A percentile compares a stretch with the other conserved stretches of the same genome.
These are phyloP conservation scores for Pneumocystis wakefieldiae DNA, from an alignment of 1,139 yeast genomes.

Conservation along the genomic window DNA sequence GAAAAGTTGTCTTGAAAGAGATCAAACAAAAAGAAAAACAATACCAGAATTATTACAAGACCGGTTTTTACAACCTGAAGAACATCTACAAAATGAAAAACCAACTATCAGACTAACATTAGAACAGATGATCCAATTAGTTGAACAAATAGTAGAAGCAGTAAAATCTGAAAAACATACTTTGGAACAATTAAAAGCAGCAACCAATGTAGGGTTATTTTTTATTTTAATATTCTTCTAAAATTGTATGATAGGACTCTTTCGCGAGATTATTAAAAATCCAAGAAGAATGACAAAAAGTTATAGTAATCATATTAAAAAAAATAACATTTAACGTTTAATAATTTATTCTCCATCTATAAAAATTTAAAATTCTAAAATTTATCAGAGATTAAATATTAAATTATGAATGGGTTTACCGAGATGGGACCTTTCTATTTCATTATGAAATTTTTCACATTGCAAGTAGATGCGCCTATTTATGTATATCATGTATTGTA, in stretches of 20 bases:
- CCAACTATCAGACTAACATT: background rate
- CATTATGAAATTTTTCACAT: background rate
- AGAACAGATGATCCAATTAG: background rate
- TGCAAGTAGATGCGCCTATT: background rate
- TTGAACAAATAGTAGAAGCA: background rate
- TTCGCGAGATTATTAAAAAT: background rate
- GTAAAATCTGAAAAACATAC: background rate
- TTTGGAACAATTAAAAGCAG: background rate
- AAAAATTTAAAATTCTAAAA: background rate
- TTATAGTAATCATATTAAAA: background rate
- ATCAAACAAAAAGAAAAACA: conserved; percentile 56
- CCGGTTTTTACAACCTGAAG: conserved; percentile 33
- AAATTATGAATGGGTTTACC: background rate
- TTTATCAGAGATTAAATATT: background rate
- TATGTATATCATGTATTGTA: background rate
- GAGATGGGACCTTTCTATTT: background rate
- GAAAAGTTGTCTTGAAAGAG: conserved; percentile 54
- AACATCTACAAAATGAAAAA: background rate
- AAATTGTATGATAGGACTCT: background rate
- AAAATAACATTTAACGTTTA: background rate
- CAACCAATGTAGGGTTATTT: background rate
- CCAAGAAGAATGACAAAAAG: background rate
- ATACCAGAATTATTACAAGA: conserved; percentile 46
- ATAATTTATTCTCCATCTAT: background rate
- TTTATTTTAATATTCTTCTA: background rate